Evolutionary conservation across 768 basidiomycete genomes (phyloP).

Genomic region (Kwoniella sp.): DNA sequence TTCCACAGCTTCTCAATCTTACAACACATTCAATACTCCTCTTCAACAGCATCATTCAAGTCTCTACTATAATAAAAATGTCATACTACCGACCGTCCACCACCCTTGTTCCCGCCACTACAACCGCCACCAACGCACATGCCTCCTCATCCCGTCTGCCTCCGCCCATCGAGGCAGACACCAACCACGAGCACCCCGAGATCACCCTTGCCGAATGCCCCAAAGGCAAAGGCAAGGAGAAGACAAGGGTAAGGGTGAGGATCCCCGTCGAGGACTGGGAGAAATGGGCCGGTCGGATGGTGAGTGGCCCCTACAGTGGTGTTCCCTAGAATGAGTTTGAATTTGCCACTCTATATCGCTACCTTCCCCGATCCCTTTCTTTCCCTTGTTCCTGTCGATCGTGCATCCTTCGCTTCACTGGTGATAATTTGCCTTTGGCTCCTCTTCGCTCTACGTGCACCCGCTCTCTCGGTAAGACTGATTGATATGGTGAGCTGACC

Average conservation of each 20-base stretch:
- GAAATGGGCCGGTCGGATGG: slow-evolving; percentile 18
- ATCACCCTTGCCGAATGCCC: neutral
- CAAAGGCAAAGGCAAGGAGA: slow-evolving; percentile 9
- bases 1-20: neutral
- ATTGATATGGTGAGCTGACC: neutral
- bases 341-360: slow-evolving; percentile 3
- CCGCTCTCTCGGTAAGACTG: neutral
- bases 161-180: neutral
- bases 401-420: slow-evolving; percentile 1
- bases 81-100: slow-evolving; percentile 20
- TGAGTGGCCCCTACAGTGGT: neutral
- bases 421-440: neutral
- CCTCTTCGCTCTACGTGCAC: no score
- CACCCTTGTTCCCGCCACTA: neutral
- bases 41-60: neutral
- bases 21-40: neutral
- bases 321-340: neutral
- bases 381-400: neutral
- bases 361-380: neutral
- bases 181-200: neutral
- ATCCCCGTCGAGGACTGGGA: slow-evolving; percentile 14
- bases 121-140: slow-evolving; percentile 9
- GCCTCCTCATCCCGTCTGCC: slow-evolving; percentile 17
- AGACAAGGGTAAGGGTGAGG: slow-evolving; percentile 15
- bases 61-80: slow-evolving; percentile 3